A percentile compares a stretch with the other conserved stretches of the same genome.
phyloP scores from a whole-genome alignment of 176 grass and related monocot genomes.

The Aegilops tauschii region DNA sequence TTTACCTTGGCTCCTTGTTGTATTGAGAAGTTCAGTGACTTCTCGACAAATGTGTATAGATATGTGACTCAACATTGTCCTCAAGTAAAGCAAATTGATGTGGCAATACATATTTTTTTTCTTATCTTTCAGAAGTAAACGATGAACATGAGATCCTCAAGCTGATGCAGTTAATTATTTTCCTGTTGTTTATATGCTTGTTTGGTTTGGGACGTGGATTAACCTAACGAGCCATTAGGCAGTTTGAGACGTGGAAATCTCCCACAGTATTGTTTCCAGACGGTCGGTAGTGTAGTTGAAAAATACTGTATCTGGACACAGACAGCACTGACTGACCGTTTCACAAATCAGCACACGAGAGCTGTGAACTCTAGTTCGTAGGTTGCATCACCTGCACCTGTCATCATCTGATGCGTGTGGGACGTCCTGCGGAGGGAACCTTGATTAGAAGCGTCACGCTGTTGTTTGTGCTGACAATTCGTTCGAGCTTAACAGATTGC shows the following conservation, averaged over 20 bases:
- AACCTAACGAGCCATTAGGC: no score
- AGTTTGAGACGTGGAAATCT: no score
- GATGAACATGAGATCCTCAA: background rate
- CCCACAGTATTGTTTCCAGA: no score
- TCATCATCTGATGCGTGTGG: background rate
- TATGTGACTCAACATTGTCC: slow-evolving; percentile 51
- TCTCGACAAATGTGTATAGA: slow-evolving; percentile 67
- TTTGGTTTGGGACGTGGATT: no score
- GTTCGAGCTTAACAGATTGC: no score
- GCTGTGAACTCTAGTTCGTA: background rate
- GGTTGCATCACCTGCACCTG: background rate
- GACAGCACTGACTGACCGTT: no score
- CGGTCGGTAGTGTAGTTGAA: no score
- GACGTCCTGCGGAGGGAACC: background rate
- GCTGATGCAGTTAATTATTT: background rate
- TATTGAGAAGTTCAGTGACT: slow-evolving; percentile 43
- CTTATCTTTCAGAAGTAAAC: background rate
- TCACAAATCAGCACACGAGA: background rate
- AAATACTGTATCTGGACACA: no score
- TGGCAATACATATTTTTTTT: slow-evolving; percentile 30
- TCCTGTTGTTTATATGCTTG: background rate
- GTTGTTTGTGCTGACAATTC: background rate
- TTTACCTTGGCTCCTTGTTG: slow-evolving; percentile 21
- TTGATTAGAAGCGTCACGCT: background rate
- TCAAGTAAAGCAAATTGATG: slow-evolving; percentile 10